phyloP scores from a whole-genome alignment of 2,329 filamentous ascomycete genomes.

The Ophiostoma sp. region DNA sequence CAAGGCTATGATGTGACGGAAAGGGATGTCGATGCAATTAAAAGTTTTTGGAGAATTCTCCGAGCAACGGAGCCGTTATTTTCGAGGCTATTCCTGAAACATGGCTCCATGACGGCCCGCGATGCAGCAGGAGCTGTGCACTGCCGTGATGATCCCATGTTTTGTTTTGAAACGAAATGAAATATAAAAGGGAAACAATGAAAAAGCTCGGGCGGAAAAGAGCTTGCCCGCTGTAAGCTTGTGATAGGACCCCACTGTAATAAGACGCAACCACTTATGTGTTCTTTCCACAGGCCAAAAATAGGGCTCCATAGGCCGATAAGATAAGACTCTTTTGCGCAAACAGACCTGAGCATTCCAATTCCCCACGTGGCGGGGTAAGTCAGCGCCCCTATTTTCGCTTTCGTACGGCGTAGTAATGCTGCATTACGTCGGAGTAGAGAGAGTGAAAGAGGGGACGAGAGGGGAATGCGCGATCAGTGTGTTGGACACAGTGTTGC shows the following conservation, averaged over 20 bases:
- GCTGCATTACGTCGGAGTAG: too few relatives aligned
- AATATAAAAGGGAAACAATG: background rate
- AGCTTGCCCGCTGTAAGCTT: background rate
- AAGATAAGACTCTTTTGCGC: constrained; percentile 17
- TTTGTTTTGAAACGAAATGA: constrained; percentile 4
- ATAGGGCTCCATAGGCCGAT: constrained; percentile 1
- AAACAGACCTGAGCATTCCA: constrained; percentile 7
- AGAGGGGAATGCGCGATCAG: background rate
- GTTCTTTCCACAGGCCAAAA: background rate
- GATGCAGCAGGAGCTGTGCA: background rate
- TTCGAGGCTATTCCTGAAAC: background rate
- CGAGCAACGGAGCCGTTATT: background rate
- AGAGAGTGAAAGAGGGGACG: background rate
- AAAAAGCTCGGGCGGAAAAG: background rate
- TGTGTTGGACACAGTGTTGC: background rate
- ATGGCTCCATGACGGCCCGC: constrained; percentile 12
- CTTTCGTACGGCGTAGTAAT: background rate
- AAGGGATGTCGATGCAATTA: background rate
- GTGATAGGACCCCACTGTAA: constrained; percentile 7
- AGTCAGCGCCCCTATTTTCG: constrained; percentile 11
- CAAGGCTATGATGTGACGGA: background rate
- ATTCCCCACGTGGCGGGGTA: constrained; percentile 22
- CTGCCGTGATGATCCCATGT: constrained; percentile 11
- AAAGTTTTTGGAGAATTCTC: background rate
- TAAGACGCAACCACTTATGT: constrained; percentile 2